A percentile compares a stretch with the other conserved stretches of the same genome.
These are phyloP conservation scores for Zasmidium citrigriseum DNA, from an alignment of 2,329 filamentous ascomycete genomes.

Conservation along the genomic window DNA sequence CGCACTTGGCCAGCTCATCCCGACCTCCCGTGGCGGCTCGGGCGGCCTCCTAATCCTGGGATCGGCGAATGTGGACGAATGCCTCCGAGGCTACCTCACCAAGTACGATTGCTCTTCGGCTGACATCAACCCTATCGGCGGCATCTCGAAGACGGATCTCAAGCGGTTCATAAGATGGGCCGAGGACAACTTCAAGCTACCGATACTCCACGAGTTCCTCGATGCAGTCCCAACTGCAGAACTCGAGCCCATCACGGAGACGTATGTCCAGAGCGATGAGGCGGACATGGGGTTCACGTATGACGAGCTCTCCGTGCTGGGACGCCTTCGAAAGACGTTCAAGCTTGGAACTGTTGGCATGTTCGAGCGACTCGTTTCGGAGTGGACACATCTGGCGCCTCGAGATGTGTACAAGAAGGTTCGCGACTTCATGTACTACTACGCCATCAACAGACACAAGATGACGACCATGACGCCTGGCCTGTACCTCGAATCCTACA, in stretches of 20 bases:
- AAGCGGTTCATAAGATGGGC: conserved; percentile 72
- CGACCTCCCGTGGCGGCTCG: conserved; percentile 60
- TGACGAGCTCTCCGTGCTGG: conserved; percentile 55
- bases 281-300: conserved; percentile 57
- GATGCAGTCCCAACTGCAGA: conserved; percentile 53
- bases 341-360: conserved; percentile 58
- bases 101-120: conserved; percentile 66
- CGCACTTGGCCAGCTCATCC: conserved; percentile 64
- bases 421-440: conserved; percentile 54
- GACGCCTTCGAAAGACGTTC: conserved; percentile 55
- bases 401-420: conserved; percentile 42
- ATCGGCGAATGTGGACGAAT: conserved; percentile 66
- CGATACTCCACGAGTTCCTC: conserved; percentile 67
- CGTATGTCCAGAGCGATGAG: conserved; percentile 62
- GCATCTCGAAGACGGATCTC: conserved; percentile 67
- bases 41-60: conserved; percentile 66
- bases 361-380: conserved; percentile 54
- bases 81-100: conserved; percentile 63
- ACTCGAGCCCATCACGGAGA: conserved; percentile 64
- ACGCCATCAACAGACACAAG: conserved; percentile 67
- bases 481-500: conserved; percentile 56
- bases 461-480: conserved; percentile 61
- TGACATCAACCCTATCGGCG: conserved; percentile 64
- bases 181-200: conserved; percentile 59
- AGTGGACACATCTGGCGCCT: conserved; percentile 47